Evolutionary conservation across 2,329 filamentous ascomycete species (phyloP).

Genomic region (Clarireedia paspali): DNA sequence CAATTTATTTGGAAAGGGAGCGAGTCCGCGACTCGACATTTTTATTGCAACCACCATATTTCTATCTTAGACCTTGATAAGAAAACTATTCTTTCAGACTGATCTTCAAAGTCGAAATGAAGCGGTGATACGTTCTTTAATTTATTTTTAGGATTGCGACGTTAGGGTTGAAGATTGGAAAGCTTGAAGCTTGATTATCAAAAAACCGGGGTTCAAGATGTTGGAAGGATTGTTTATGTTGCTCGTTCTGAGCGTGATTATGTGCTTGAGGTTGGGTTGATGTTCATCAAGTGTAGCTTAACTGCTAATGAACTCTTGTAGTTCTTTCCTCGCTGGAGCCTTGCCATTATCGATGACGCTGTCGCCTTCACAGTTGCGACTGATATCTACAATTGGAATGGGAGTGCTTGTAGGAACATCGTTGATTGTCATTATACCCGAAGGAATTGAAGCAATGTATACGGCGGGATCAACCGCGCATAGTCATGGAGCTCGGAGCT

Average conservation of each 20-base stretch:
- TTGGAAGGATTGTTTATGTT: conserved; percentile 30
- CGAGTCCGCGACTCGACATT: neutral
- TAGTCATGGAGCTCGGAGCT: conserved; percentile 17
- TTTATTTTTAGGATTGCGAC: neutral
- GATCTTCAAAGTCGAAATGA: conserved; percentile 1
- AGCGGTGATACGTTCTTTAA: neutral
- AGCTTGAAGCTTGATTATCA: neutral
- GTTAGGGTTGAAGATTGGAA: neutral
- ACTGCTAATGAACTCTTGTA: conserved; percentile 31
- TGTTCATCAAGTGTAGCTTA: neutral
- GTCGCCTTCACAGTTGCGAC: conserved; percentile 75
- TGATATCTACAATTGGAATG: conserved; percentile 88
- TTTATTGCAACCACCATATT: neutral
- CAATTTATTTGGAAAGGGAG: conserved; percentile 3
- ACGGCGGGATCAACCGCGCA: conserved; percentile 37
- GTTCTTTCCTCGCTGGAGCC: conserved; percentile 88
- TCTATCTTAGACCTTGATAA: neutral
- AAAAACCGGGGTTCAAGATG: conserved; percentile 24
- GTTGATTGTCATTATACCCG: conserved; percentile 93
- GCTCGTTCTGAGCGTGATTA: conserved; percentile 37
- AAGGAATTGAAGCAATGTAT: conserved; percentile 88
- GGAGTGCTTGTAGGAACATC: conserved; percentile 92
- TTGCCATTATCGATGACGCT: conserved; percentile 84
- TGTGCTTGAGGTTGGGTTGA: conserved; percentile 48
- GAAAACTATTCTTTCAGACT: neutral